Evolutionary conservation across 148 eudicot species (phyloP), one percentile per base, ranked within the genome.

Genomic region (Heliosperma pusillum): DNA sequence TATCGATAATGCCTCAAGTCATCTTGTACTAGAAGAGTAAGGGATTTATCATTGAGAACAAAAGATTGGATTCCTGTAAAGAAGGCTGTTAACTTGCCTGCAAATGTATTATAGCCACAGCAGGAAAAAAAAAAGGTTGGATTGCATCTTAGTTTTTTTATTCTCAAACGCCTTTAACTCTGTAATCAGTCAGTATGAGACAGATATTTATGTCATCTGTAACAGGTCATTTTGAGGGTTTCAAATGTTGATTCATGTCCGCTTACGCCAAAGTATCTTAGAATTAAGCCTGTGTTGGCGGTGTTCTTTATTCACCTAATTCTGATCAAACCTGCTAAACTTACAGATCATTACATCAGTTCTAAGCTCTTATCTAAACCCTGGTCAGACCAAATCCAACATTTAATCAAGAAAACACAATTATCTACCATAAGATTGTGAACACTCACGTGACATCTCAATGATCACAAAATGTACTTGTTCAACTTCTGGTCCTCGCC

Each of bases 361-460:
- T 61, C 33, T 61, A 13, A 36, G 30, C 70, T 36, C 12, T 60
- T n/a, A n/a, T 71, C 21, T 61, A 57, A 60, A 59, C 68, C 55
- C 19, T 12, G 66, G 47, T 24, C 16, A 29, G 25, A 4, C 25
- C 19, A 29, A 36, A 45, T 27, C 17, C 19, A 55, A 36, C 61
- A 44, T 25, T 17, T 9, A 57, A 40, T 74, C 11, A 69, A 53
- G 40, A 21, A 21, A 24, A 26, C 27, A 29, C 22, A 44, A 56
- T n/a, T 29, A 59, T 42, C 21, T 12, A 59, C 42, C 5, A 45
- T 20, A 50, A 73, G 60, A 53, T 60, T 57, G 72, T 27, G 65
- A 70, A 67, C 47, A 89, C 99, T 85, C 72, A 96, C 99, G 97
- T 53, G 99, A 92, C 95, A 96, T 81, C 83, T 96, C 99, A 58